Conservation (phyloP, 2,329 filamentous ascomycete species). For the Colletotrichum orchidophilum region DNA sequence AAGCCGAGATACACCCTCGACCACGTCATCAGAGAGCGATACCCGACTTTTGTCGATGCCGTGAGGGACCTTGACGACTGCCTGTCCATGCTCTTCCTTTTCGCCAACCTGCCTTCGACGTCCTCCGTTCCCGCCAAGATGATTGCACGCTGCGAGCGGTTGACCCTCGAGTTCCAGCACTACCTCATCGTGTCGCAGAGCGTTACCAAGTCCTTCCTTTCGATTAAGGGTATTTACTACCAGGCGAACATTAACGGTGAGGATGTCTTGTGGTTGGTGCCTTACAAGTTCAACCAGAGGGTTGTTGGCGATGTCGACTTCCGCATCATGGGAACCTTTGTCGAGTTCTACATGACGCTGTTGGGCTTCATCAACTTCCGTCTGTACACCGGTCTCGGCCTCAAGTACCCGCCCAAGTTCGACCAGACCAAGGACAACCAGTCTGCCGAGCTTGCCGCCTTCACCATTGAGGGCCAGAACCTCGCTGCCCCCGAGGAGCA, state of each 20-base stretch:
- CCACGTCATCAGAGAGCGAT: constrained; percentile 97
- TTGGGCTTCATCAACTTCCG: constrained; percentile 96
- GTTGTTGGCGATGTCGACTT: constrained; percentile 96
- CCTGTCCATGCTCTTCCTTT: constrained; percentile 95
- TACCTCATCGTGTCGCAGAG: constrained; percentile 94
- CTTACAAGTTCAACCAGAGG: constrained; percentile 97
- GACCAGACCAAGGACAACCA: constrained; percentile 87
- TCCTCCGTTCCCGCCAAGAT: constrained; percentile 92
- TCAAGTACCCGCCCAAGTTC: constrained; percentile 97
- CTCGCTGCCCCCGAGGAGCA: constrained; percentile 64
- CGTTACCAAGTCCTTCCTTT: constrained; percentile 94
- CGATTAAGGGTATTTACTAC: constrained; percentile 99
- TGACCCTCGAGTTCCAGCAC: constrained; percentile 97
- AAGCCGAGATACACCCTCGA: constrained; percentile 92
- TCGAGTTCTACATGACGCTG: constrained; percentile 98
- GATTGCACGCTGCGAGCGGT: constrained; percentile 90
- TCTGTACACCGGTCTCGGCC: constrained; percentile 87
- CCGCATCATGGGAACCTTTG: constrained; percentile 98
- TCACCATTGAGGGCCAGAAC: constrained; percentile 83
- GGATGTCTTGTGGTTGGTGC: constrained; percentile 95
- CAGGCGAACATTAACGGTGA: constrained; percentile 97
- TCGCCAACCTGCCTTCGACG: constrained; percentile 94
- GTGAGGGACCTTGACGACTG: constrained; percentile 96
- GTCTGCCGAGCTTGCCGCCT: constrained; percentile 89
- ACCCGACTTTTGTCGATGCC: constrained; percentile 95